Evolutionary conservation across 2,329 filamentous ascomycete genomes (phyloP).

Genomic region (Xylariales sp.): DNA sequence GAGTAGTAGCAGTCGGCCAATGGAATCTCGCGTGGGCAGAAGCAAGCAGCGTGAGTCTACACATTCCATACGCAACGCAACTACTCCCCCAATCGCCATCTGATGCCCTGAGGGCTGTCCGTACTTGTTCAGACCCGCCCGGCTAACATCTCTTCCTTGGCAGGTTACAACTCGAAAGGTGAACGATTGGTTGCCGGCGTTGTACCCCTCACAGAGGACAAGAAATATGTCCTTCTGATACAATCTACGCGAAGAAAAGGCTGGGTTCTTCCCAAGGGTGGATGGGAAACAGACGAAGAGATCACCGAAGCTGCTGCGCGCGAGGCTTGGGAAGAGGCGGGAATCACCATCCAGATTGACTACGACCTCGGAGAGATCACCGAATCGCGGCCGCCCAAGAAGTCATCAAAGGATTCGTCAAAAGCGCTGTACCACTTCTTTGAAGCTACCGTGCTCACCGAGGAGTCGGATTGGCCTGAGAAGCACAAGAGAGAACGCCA

Average conservation of each 20-base stretch:
- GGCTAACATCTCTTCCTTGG: slow-evolving; percentile 29
- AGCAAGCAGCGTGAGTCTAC: slow-evolving; percentile 72
- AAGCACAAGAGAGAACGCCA: slow-evolving; percentile 83
- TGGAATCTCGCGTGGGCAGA: slow-evolving; percentile 73
- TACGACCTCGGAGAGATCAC: slow-evolving; percentile 82
- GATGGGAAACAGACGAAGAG: slow-evolving; percentile 93
- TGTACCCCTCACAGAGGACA: slow-evolving; percentile 83
- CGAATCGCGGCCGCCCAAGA: slow-evolving; percentile 78
- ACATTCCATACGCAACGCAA: too few relatives aligned
- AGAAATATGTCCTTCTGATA: slow-evolving; percentile 84
- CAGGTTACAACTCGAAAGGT: slow-evolving; percentile 88
- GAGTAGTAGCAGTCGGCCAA: slow-evolving; percentile 50
- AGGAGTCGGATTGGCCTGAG: slow-evolving; percentile 89
- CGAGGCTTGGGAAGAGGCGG: slow-evolving; percentile 98
- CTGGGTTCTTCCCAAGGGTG: slow-evolving; percentile 97
- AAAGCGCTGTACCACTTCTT: slow-evolving; percentile 73
- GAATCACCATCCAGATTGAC: slow-evolving; percentile 79
- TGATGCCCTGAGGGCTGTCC: too few relatives aligned
- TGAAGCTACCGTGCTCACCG: slow-evolving; percentile 81
- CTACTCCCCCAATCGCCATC: too few relatives aligned
- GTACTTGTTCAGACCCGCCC: too few relatives aligned
- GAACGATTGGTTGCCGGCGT: slow-evolving; percentile 94
- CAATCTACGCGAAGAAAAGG: slow-evolving; percentile 86
- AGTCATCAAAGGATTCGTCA: slow-evolving; percentile 56
- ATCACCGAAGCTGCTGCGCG: slow-evolving; percentile 79